Evolutionary conservation across 2,329 filamentous ascomycete genomes (phyloP), one percentile per base, ranked within the genome.

Genomic region (Sporothrix globosa): DNA sequence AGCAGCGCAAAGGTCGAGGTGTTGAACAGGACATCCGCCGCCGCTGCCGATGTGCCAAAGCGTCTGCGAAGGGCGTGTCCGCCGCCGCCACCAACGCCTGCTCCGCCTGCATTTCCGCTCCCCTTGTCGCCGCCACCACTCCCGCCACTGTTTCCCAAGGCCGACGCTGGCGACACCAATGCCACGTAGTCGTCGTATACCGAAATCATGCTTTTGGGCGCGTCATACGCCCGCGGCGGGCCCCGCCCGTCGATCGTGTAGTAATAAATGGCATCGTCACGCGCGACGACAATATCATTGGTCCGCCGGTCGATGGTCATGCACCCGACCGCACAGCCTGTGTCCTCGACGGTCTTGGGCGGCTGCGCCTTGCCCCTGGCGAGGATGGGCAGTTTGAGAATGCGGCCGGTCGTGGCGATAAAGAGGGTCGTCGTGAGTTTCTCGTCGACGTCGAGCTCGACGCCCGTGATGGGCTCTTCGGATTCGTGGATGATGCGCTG

Each of bases 401-500:
- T 93, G 58, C 93, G 89, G 41, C 89, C 91, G 0, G 94, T 97
- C 0, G 96, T 99, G 3, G 94, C 92, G 70, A 99, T 92, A 79
- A 97, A 98, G 0, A 99, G 84, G 0, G 91, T 95, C 0, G 91
- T 95, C 1, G 92, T 96, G 54, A 87, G 76, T 73, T 82, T 84
- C 9, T 83, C 81, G 68, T 90, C 87, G 58, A 85, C 83, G 58
- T 84, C 81, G 72, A 97, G 91, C 77, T 96, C 91, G 17, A 99
- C 89, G 1, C 94, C 95, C 0, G 96, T 99, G 11, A 99, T 90
- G 0, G 96, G 96, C 78, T 99, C 96, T 76, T 98, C 94, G 0
- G 94, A 97, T 78, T 99, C 96, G 81, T 97, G 96, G 11, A 99
- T 92, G 46, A 95, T 96, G 68, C 96, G 89, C 79, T 99, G 96